Conservation (phyloP, 2,329 filamentous ascomycete genomes). For the Decorospora gaudefroyi region DNA sequence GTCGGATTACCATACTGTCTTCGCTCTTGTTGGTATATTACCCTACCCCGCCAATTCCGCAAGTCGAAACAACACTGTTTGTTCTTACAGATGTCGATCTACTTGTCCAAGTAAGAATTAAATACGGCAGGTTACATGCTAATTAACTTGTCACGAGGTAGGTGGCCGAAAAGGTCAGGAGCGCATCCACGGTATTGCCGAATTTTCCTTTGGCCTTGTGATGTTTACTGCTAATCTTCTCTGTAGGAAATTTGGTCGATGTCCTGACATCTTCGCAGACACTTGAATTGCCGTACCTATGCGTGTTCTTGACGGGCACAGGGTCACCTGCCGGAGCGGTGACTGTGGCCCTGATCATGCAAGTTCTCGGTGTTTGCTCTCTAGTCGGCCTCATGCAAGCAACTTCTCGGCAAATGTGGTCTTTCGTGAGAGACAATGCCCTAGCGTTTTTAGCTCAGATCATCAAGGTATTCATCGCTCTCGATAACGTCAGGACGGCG, state of each 20-base stretch:
- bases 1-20: slow-evolving; percentile 7
- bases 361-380: slow-evolving; percentile 9
- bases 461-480: background rate
- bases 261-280: slow-evolving; percentile 1
- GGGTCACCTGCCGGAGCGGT: slow-evolving; percentile 10
- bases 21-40: slow-evolving; percentile 4
- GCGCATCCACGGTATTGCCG: slow-evolving; percentile 27
- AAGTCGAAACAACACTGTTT: background rate
- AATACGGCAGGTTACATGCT: background rate
- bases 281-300: slow-evolving; percentile 2
- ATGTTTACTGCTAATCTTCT: slow-evolving; percentile 44
- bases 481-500: slow-evolving; percentile 1
- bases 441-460: slow-evolving; percentile 19
- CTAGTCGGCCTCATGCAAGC: slow-evolving; percentile 17
- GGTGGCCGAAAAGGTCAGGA: slow-evolving; percentile 31
- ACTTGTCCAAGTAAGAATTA: slow-evolving; percentile 4
- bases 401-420: slow-evolving; percentile 23
- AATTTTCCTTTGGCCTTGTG: slow-evolving; percentile 39
- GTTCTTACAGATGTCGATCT: slow-evolving; percentile 2
- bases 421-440: slow-evolving; percentile 23
- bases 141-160: slow-evolving; percentile 1
- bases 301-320: slow-evolving; percentile 4
- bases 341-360: slow-evolving; percentile 14
- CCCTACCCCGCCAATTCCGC: no score
- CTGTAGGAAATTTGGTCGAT: slow-evolving; percentile 28